phyloP scores from a whole-genome alignment of 2,329 filamentous ascomycete species.

The Alternaria incomplexa region DNA sequence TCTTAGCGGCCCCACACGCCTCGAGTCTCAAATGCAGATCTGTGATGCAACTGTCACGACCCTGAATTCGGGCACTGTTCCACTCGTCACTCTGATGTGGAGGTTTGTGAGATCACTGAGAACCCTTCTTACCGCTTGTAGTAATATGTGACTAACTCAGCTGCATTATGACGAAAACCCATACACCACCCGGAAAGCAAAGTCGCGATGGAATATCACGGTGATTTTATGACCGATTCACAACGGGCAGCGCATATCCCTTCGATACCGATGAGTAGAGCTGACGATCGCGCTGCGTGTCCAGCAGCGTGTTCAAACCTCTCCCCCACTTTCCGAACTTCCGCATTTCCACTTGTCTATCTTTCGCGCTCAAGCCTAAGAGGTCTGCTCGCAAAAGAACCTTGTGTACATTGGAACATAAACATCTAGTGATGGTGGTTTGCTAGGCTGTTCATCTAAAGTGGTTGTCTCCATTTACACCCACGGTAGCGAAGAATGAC shows the following conservation, averaged over 20 bases:
- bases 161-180: not conserved
- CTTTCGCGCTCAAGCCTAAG: no score
- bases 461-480: no score
- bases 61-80: not conserved
- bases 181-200: not conserved
- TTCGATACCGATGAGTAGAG: not conserved
- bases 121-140: not conserved
- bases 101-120: not conserved
- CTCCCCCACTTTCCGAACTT: not conserved
- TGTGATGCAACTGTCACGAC: not conserved
- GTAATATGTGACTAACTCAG: not conserved
- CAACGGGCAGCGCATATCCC: not conserved
- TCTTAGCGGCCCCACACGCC: conserved; percentile 10
- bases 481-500: no score
- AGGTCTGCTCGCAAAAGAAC: no score
- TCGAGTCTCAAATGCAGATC: not conserved
- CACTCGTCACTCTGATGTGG: conserved; percentile 4
- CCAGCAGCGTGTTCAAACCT: not conserved
- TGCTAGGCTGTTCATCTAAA: no score
- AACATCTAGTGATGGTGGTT: no score
- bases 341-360: no score
- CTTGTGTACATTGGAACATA: no score
- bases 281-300: not conserved
- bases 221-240: not conserved
- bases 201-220: not conserved